These are phyloP conservation scores for Blepharisma stoltei DNA, from an alignment of 73 alveolate genomes.

Conservation along the genomic window DNA sequence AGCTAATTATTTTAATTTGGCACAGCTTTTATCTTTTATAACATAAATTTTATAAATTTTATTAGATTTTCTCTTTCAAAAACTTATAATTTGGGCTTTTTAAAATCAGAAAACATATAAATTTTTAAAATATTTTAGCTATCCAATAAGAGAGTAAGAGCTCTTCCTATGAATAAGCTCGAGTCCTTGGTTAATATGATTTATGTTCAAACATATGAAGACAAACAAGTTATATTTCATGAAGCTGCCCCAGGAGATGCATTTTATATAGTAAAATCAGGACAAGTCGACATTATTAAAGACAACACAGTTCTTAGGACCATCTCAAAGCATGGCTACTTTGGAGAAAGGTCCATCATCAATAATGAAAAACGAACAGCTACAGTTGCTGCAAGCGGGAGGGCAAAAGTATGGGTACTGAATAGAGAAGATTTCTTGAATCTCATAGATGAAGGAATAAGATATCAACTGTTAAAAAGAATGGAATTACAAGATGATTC, in stretches of 20 bases:
- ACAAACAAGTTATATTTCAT: slow-evolving; percentile 53
- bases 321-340: slow-evolving; percentile 47
- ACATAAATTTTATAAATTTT: no score
- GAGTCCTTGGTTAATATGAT: slow-evolving; percentile 38
- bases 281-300: slow-evolving; percentile 58
- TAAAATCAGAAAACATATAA: slow-evolving; percentile 1
- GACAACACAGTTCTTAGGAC: slow-evolving; percentile 42
- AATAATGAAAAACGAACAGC: slow-evolving; percentile 47
- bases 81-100: no score
- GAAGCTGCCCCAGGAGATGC: slow-evolving; percentile 77
- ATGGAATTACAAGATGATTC: slow-evolving; percentile 44
- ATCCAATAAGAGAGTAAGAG: no score
- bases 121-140: slow-evolving; percentile 33
- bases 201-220: slow-evolving; percentile 34
- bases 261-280: slow-evolving; percentile 64
- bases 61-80: not conserved
- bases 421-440: slow-evolving; percentile 28
- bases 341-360: slow-evolving; percentile 43
- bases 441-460: slow-evolving; percentile 36
- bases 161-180: slow-evolving; percentile 35
- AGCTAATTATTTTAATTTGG: no score
- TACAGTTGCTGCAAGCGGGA: slow-evolving; percentile 46
- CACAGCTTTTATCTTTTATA: no score
- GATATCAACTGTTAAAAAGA: slow-evolving; percentile 31
- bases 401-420: slow-evolving; percentile 34